A percentile compares a stretch with the other conserved stretches of the same genome.
Evolutionary conservation across 2,329 filamentous ascomycete species (phyloP).

Genomic region (Colletotrichum sp.): DNA sequence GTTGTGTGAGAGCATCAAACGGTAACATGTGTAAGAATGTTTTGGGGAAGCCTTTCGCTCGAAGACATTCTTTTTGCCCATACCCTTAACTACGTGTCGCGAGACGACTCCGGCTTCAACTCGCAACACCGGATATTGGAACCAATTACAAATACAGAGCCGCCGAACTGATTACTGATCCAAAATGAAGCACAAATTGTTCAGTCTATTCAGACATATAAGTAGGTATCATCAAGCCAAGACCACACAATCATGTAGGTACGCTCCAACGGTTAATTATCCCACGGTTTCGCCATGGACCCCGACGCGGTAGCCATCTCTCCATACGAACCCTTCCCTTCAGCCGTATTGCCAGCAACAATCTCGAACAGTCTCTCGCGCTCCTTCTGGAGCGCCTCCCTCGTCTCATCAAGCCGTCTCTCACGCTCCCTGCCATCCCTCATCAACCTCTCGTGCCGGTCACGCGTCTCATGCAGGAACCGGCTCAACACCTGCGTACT

Average conservation of each 20-base stretch:
- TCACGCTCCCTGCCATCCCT: constrained; percentile 34
- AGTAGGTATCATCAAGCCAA: not conserved
- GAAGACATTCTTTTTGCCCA: too few relatives aligned
- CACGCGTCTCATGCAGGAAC: constrained; percentile 33
- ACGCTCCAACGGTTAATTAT: not conserved
- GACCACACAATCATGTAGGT: not conserved
- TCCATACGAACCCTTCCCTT: not conserved
- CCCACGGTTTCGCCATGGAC: not conserved
- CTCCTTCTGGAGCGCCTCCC: constrained; percentile 46
- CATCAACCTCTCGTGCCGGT: constrained; percentile 31
- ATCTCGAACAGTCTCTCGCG: constrained; percentile 47
- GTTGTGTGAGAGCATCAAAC: too few relatives aligned
- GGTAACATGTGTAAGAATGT: too few relatives aligned
- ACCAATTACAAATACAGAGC: too few relatives aligned
- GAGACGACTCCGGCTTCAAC: too few relatives aligned
- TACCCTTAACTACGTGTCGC: too few relatives aligned
- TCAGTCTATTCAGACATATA: not conserved
- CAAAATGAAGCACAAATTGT: accelerated
- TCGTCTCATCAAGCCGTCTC: constrained; percentile 34
- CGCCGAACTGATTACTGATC: accelerated
- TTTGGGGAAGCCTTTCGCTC: too few relatives aligned
- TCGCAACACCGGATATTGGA: too few relatives aligned
- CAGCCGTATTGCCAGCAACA: not conserved
- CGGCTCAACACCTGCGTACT: constrained; percentile 38
- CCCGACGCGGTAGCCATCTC: not conserved